Conservation (phyloP, 345 rosid genomes). For the Triadica sebifera region DNA sequence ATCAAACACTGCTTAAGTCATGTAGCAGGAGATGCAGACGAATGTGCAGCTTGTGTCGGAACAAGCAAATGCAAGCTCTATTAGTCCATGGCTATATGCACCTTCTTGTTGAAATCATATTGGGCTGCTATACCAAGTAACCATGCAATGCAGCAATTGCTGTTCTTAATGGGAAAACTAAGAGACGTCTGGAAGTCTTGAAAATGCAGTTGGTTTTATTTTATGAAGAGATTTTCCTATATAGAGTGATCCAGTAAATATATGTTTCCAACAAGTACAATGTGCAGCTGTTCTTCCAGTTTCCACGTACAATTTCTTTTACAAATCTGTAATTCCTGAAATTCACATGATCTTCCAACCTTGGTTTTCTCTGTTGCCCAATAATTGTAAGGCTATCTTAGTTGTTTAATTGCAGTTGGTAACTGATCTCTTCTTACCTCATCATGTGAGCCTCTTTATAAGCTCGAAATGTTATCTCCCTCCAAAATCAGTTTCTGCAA, state of each 20-base stretch:
- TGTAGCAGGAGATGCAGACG: constrained; percentile 70
- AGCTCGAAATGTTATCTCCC: no score
- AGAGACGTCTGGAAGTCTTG: not conserved
- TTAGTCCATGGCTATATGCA: constrained; percentile 9
- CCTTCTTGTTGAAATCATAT: not conserved
- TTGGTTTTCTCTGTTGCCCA: not conserved
- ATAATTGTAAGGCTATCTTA: not conserved
- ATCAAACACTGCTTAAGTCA: constrained; percentile 73
- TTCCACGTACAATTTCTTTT: not conserved
- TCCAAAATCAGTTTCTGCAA: not conserved
- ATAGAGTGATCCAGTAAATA: not conserved
- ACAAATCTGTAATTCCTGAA: not conserved
- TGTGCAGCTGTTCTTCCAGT: not conserved
- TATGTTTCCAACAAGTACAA: not conserved
- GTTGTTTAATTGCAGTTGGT: not conserved
- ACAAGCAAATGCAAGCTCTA: constrained; percentile 83
- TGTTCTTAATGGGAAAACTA: not conserved
- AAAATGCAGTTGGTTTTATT: not conserved
- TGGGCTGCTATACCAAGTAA: not conserved
- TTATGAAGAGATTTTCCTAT: not conserved
- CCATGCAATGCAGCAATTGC: not conserved
- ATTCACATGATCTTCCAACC: not conserved
- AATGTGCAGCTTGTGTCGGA: constrained; percentile 74
- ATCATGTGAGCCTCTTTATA: no score
- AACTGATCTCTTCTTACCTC: not conserved